Evolutionary conservation across 139 green algal genomes (phyloP).

Genomic region (Yamagishiella unicocca): DNA sequence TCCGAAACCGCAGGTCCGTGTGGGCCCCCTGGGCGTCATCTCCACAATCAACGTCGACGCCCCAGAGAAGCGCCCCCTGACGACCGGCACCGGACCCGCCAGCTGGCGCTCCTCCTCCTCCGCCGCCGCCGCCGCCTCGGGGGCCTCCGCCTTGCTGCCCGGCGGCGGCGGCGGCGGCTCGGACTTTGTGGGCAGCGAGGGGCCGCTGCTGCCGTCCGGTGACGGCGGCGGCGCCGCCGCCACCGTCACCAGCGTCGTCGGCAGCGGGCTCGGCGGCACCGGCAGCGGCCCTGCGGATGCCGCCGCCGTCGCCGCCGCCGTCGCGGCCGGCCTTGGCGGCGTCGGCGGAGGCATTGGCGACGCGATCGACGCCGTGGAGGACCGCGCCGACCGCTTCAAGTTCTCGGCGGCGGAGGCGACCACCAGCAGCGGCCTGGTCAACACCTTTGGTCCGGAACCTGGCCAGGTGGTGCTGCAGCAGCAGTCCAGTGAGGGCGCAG

Average conservation of each 20-base stretch:
- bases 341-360: not conserved
- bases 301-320: not conserved
- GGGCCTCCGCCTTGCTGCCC: not conserved
- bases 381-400: not conserved
- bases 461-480: not conserved
- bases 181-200: not conserved
- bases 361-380: not conserved
- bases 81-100: not conserved
- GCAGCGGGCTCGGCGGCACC: not conserved
- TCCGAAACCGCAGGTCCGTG: constrained; percentile 23
- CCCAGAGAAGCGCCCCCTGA: not conserved
- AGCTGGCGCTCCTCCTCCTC: not conserved
- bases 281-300: not conserved
- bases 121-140: not conserved
- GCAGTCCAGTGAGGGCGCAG: not conserved
- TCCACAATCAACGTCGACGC: not conserved
- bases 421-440: constrained; percentile 14
- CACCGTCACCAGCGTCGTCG: not conserved
- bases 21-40: constrained; percentile 26
- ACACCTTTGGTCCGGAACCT: not conserved
- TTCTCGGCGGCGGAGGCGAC: not conserved
- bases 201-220: not conserved
- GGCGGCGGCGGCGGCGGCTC: too few species aligned
- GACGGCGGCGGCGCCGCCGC: not conserved
- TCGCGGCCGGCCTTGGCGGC: not conserved